These are phyloP conservation scores for Flaveria trinervia DNA, from an alignment of 129 eudicot species.

Conservation along the genomic window DNA sequence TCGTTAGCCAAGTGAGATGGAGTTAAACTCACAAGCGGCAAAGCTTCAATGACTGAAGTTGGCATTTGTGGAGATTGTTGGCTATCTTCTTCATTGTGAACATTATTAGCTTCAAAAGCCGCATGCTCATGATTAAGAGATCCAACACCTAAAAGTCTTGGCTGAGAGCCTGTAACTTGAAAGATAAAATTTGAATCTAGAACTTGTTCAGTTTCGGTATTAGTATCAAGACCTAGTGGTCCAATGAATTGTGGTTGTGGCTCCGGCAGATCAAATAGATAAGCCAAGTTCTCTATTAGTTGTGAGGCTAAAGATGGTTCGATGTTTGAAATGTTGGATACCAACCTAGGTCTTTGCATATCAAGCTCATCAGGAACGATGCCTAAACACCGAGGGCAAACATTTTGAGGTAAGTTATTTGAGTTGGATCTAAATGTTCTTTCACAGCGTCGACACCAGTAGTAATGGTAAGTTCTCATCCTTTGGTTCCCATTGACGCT, in stretches of 20 bases:
- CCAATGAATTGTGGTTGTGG: slow-evolving; percentile 26
- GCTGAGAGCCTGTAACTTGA: slow-evolving; percentile 45
- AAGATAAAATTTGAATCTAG: slow-evolving; percentile 41
- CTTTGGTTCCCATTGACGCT: slow-evolving; percentile 64
- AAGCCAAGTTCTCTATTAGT: slow-evolving; percentile 48
- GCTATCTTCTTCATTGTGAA: slow-evolving; percentile 36
- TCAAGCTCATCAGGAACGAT: slow-evolving; percentile 61
- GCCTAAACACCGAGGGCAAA: slow-evolving; percentile 65
- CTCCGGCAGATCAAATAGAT: slow-evolving; percentile 50
- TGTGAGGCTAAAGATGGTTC: slow-evolving; percentile 47
- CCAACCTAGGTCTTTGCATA: slow-evolving; percentile 45
- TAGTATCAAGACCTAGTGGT: slow-evolving; percentile 27
- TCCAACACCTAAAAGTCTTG: slow-evolving; percentile 20
- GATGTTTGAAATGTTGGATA: slow-evolving; percentile 32
- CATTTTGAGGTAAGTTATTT: slow-evolving; percentile 46
- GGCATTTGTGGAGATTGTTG: slow-evolving; percentile 45
- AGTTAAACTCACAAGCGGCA: slow-evolving; percentile 49
- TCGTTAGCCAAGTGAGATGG: slow-evolving; percentile 47
- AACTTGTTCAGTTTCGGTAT: slow-evolving; percentile 30
- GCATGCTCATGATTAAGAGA: slow-evolving; percentile 19
- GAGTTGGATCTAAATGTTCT: slow-evolving; percentile 59
- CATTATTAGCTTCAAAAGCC: slow-evolving; percentile 16
- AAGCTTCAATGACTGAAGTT: slow-evolving; percentile 39
- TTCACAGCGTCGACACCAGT: slow-evolving; percentile 76
- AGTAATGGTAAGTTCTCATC: slow-evolving; percentile 67